phyloP scores from a whole-genome alignment of 805 yeast genomes.

The Yamadazyma insecticola region DNA sequence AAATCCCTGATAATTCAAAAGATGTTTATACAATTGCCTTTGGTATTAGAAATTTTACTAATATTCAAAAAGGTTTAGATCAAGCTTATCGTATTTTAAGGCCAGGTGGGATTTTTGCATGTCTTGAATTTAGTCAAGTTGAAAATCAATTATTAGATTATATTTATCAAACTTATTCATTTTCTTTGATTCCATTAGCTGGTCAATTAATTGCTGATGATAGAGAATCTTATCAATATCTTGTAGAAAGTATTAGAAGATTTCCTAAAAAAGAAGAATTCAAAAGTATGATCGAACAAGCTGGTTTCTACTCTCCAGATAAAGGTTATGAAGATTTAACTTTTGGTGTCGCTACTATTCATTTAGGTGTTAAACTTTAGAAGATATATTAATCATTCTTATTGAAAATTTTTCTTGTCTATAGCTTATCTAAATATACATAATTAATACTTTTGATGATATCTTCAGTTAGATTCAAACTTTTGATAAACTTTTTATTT shows the following conservation, averaged over 20 bases:
- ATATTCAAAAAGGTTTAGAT: constrained; percentile 87
- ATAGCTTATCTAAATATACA: no score
- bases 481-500: constrained; percentile 16
- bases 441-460: constrained; percentile 17
- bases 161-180: constrained; percentile 83
- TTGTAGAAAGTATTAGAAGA: constrained; percentile 88
- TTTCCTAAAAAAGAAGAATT: constrained; percentile 93
- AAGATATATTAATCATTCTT: no score
- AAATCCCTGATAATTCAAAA: constrained; percentile 79
- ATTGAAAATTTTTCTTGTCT: no score
- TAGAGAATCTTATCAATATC: constrained; percentile 91
- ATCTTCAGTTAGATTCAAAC: constrained; percentile 30
- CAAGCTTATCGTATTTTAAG: constrained; percentile 94
- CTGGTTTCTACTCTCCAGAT: constrained; percentile 86
- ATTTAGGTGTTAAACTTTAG: constrained; percentile 87
- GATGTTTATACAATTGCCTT: constrained; percentile 96
- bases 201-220: constrained; percentile 96
- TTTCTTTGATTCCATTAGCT: constrained; percentile 83
- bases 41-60: constrained; percentile 95
- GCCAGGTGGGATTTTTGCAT: constrained; percentile 97
- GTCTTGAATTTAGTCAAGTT: constrained; percentile 92
- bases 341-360: constrained; percentile 94
- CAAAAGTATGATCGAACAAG: constrained; percentile 86
- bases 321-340: constrained; percentile 92
- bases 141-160: constrained; percentile 71